A percentile compares a stretch with the other conserved stretches of the same genome.
phyloP scores from a whole-genome alignment of 495 filamentous ascomycete species.

The Saxophila tyrrhenica region DNA sequence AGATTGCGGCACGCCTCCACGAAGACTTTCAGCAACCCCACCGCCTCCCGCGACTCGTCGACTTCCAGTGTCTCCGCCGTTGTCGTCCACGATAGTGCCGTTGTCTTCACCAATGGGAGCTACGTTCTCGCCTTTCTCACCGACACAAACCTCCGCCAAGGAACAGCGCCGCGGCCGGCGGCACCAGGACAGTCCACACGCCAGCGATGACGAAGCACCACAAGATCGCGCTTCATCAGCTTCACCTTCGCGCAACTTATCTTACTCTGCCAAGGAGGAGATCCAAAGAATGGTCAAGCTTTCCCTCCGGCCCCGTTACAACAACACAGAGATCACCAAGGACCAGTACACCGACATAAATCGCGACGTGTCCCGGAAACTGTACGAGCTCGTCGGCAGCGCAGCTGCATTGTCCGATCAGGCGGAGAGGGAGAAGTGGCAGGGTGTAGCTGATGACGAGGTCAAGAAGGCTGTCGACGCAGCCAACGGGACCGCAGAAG shows the following conservation, averaged over 20 bases:
- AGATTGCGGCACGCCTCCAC: slow-evolving; percentile 50
- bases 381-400: slow-evolving; percentile 72
- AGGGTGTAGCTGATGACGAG: slow-evolving; percentile 60
- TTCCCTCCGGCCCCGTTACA: slow-evolving; percentile 66
- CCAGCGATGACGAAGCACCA: slow-evolving; percentile 13
- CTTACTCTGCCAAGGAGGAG: slow-evolving; percentile 63
- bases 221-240: slow-evolving; percentile 24
- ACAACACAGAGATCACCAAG: slow-evolving; percentile 54
- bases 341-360: slow-evolving; percentile 86
- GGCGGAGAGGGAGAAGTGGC: slow-evolving; percentile 48
- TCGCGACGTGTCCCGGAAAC: slow-evolving; percentile 62
- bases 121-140: slow-evolving; percentile 52
- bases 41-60: slow-evolving; percentile 44
- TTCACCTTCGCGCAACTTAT: slow-evolving; percentile 35
- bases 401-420: slow-evolving; percentile 42
- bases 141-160: slow-evolving; percentile 33
- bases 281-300: slow-evolving; percentile 70
- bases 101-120: slow-evolving; percentile 22
- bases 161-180: slow-evolving; percentile 12
- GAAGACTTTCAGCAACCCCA: slow-evolving; percentile 60
- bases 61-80: slow-evolving; percentile 56
- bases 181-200: slow-evolving; percentile 9
- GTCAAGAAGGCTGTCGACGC: slow-evolving; percentile 52
- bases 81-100: slow-evolving; percentile 54
- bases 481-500: neutral